phyloP scores from a whole-genome alignment of 2,329 filamentous ascomycete species.

The Xylaria sp. region DNA sequence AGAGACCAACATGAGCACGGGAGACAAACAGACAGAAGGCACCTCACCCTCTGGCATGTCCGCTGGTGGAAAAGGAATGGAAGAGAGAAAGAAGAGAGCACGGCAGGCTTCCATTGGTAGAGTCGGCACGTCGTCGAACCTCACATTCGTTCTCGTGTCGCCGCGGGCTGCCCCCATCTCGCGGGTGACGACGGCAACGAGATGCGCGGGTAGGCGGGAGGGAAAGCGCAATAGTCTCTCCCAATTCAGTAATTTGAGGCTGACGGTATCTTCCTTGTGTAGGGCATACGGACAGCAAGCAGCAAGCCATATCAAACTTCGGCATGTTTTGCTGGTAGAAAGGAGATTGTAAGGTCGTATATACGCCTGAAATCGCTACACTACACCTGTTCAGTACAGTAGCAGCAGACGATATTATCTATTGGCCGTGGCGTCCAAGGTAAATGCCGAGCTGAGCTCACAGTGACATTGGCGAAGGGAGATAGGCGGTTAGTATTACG shows the following conservation, averaged over 20 bases:
- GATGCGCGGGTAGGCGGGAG: constrained; percentile 10
- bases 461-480: not conserved
- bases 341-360: not conserved
- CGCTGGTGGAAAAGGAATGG: not conserved
- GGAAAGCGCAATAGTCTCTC: constrained; percentile 21
- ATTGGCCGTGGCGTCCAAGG: constrained; percentile 12
- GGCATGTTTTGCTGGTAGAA: constrained; percentile 5
- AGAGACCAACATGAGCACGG: not conserved
- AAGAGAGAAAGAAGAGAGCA: not conserved
- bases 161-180: constrained; percentile 7
- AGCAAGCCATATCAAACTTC: constrained; percentile 10
- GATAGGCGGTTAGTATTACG: not conserved
- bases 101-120: not conserved
- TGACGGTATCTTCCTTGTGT: constrained; percentile 21
- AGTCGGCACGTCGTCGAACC: not conserved
- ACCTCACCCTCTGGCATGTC: constrained; percentile 20
- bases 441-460: constrained; percentile 23
- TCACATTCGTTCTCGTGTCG: constrained; percentile 4
- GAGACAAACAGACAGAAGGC: constrained; percentile 12
- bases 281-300: constrained; percentile 2
- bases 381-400: not conserved
- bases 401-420: not conserved
- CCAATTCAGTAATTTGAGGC: constrained; percentile 27
- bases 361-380: not conserved
- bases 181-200: constrained; percentile 13